These are phyloP conservation scores for Cyclotella baltica DNA, from an alignment of 108 stramenopile species.

Conservation along the genomic window DNA sequence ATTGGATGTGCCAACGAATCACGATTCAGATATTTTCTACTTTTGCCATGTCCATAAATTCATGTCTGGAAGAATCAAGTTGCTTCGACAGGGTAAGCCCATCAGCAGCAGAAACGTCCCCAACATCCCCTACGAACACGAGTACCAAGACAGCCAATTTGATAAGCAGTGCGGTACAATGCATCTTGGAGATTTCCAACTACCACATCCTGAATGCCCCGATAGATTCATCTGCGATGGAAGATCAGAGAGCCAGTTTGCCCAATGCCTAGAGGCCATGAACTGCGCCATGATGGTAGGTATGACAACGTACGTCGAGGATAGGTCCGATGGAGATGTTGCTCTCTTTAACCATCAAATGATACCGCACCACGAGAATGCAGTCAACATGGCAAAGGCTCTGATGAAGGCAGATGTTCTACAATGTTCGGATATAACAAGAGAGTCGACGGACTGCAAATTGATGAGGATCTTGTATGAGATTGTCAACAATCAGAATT, in stretches of 20 bases:
- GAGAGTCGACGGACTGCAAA: slow-evolving; percentile 53
- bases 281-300: slow-evolving; percentile 76
- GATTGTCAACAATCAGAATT: slow-evolving; percentile 82
- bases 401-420: slow-evolving; percentile 58
- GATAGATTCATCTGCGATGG: slow-evolving; percentile 61
- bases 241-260: slow-evolving; percentile 28
- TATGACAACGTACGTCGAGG: slow-evolving; percentile 62
- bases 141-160: slow-evolving; percentile 40
- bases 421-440: slow-evolving; percentile 46
- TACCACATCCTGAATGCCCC: slow-evolving; percentile 72
- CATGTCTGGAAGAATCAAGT: slow-evolving; percentile 82
- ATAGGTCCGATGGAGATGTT: slow-evolving; percentile 19
- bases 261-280: slow-evolving; percentile 79
- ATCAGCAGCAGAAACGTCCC: slow-evolving; percentile 44
- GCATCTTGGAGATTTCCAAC: slow-evolving; percentile 58
- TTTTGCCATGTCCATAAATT: slow-evolving; percentile 90
- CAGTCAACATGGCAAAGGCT: slow-evolving; percentile 93
- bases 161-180: slow-evolving; percentile 84
- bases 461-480: slow-evolving; percentile 62
- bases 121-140: slow-evolving; percentile 67
- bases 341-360: slow-evolving; percentile 88
- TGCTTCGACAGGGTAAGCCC: slow-evolving; percentile 60
- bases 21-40: slow-evolving; percentile 88
- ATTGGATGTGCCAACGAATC: slow-evolving; percentile 32
- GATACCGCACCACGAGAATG: slow-evolving; percentile 95